Evolutionary conservation across 2,329 filamentous ascomycete genomes (phyloP), one percentile per base, ranked within the genome.

Genomic region (Neoarthrinium moseri): DNA sequence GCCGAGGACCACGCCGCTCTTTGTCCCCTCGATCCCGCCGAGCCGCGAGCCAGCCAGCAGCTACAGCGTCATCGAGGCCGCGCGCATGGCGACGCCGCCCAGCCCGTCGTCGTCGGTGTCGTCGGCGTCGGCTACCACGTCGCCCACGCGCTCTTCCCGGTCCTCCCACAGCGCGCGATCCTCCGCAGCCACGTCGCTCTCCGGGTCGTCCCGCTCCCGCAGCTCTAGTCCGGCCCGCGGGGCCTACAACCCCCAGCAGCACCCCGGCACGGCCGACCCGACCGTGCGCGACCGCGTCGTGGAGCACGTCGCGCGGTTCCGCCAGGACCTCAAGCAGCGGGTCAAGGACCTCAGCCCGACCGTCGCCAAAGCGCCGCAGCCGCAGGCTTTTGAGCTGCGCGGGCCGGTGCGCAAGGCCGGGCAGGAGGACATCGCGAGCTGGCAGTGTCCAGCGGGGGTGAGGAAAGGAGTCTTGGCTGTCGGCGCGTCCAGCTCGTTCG

Each of bases 11-110:
- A 33, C 35, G 17, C 29, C 29, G 7, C 22, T 23, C 6, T n/a
- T 30, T 21, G 27, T 38, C 11, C 22, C 35, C 12, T 17, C 29
- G 13, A 30, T 41, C 12, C 33, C 38, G 11, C 45, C 44, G 1
- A 41, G 37, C 6, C 45, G 36, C 22, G 29, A 41, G 27, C 13
- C 45, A 12, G 29, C 37, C 21, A 29, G 32, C 15, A 34, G 26
- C 3, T 46, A 41, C 17, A 36, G 21, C n/a, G 45, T 46, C 22
- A 13, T 30, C 2, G 22, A 27, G 10, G 29, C 35, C 11, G 32
- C 30, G 10, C 36, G 45, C 11, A 46, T 27, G 24, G 21, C 38
- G 24, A 41, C 45, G 15, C 23, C 39, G 5, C 24, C 36, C 2
- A 21, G 15, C 23, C 24, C 20, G 8, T n/a, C 30, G 3, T 8